A percentile compares a stretch with the other conserved stretches of the same genome.
phyloP scores from a whole-genome alignment of 1,139 yeast genomes.

The Candida frijolesensis region DNA sequence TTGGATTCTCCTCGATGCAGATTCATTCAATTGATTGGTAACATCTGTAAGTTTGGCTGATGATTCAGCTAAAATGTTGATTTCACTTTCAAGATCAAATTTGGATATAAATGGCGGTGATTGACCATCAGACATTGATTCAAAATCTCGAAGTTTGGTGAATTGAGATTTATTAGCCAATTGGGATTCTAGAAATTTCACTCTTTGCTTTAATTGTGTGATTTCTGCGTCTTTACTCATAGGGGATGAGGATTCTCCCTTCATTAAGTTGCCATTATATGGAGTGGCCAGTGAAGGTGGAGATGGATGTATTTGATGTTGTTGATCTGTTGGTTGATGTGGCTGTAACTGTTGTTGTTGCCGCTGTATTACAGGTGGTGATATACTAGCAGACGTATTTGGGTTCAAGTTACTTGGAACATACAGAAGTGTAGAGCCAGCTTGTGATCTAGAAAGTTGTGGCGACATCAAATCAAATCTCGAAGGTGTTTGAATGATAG shows the following conservation, averaged over 20 bases:
- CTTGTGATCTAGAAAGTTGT: not conserved
- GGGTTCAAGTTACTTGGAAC: constrained; percentile 12
- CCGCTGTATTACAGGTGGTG: not conserved
- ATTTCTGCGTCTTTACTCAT: constrained; percentile 17
- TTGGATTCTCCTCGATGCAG: constrained; percentile 42
- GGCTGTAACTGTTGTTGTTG: not conserved
- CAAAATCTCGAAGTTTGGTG: constrained; percentile 3
- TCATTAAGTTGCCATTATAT: not conserved
- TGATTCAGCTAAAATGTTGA: constrained; percentile 33
- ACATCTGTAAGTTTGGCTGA: constrained; percentile 33
- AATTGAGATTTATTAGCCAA: constrained; percentile 11
- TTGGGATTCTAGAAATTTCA: constrained; percentile 24
- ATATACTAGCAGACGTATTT: not conserved
- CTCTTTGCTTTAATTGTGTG: constrained; percentile 21
- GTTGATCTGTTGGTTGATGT: not conserved
- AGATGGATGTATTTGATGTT: not conserved
- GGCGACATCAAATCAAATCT: constrained; percentile 3
- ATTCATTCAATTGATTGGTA: constrained; percentile 35
- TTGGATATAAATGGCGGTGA: constrained; percentile 35
- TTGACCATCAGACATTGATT: constrained; percentile 15
- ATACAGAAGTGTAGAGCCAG: constrained; percentile 9
- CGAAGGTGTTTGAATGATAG: constrained; percentile 1
- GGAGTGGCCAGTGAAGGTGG: constrained; percentile 7
- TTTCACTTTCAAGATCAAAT: constrained; percentile 40
- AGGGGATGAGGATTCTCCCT: constrained; percentile 6